Evolutionary conservation across 805 yeast genomes (phyloP), one percentile per base, ranked within the genome.

Genomic region (Kodamaea leandrae): DNA sequence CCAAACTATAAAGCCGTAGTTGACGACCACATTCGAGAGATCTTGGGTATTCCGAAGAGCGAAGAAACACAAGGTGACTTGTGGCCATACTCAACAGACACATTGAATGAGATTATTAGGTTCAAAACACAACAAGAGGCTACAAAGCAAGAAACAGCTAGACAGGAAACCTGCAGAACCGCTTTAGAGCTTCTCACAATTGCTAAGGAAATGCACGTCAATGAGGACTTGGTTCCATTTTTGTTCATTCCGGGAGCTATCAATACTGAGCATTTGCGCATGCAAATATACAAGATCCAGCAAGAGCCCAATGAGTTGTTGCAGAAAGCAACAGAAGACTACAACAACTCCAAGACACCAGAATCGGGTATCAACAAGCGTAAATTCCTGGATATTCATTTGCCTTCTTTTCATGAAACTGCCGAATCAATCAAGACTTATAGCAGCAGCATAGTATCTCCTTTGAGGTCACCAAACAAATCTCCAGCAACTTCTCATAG

Each of bases 61-160:
- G 42, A 39, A 10, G 25, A 42, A 8, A 42, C 42, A 6, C 45
- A 32, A 28, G 47, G 39, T n/a, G 44, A 41, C 7, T 20, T 45
- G 8, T 58, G 64, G 64, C 66, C 70, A 3, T 64, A 57, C 39
- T 56, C 53, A 12, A 50, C 56, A 14, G 70, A 67, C 16, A 58
- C 72, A 2, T 50, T 72, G 18, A 52, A 60, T 28, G 68, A 63
- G 20, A 48, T 71, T 36, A 48, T 74, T 12, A 49, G 52, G 21
- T 57, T 66, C 25, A 63, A 63, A 48, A 57, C 59, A 2, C 76
- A 71, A 44, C 72, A 72, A 48, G 78, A 72, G 42, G 60, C 57
- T 41, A 63, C 74, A 4, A 61, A 54, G 42, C 72, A 64, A 39
- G 74, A 71, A 39, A 51, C 60, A 26, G 42, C 60, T 23, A 63